phyloP scores from a whole-genome alignment of 352 stramenopile genomes.

The Thalassiosira allenii region DNA sequence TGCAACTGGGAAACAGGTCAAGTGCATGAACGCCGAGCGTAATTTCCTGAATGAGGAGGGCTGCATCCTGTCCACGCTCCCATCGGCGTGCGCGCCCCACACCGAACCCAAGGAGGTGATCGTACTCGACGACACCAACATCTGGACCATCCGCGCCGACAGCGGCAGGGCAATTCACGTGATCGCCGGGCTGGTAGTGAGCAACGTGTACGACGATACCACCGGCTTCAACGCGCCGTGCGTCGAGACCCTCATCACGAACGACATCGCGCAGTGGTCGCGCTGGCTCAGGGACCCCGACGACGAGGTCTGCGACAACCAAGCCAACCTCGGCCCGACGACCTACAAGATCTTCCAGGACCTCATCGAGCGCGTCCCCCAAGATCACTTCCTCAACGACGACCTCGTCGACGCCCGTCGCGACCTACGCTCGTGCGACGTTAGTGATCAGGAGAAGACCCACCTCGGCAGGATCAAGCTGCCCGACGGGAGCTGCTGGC shows the following conservation, averaged over 20 bases:
- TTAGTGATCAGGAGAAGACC: slow-evolving; percentile 10
- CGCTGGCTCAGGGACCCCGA: slow-evolving; percentile 21
- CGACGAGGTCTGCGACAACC: slow-evolving; percentile 4
- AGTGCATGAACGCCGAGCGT: slow-evolving; percentile 23
- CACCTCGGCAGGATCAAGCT: slow-evolving; percentile 19
- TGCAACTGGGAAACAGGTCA: not conserved
- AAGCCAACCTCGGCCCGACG: not conserved
- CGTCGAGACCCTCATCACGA: too few relatives aligned
- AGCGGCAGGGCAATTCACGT: slow-evolving; percentile 21
- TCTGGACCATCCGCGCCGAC: not conserved
- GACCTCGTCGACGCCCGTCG: not conserved
- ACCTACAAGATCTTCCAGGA: slow-evolving; percentile 16
- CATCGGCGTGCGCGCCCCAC: slow-evolving; percentile 5
- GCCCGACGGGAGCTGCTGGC: slow-evolving; percentile 39
- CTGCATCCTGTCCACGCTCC: slow-evolving; percentile 11
- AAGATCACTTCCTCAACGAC: not conserved
- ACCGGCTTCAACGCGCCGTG: not conserved
- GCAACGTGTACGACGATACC: not conserved
- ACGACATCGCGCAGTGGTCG: not conserved
- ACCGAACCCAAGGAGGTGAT: not conserved
- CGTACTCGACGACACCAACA: slow-evolving; percentile 1
- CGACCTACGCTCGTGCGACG: not conserved
- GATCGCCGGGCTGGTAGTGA: slow-evolving; percentile 9
- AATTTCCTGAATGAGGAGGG: slow-evolving; percentile 22
- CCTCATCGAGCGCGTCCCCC: not conserved